These are phyloP conservation scores for Ampelocalamus luodianensis DNA, from an alignment of 176 grass and related monocot species.

Conservation along the genomic window DNA sequence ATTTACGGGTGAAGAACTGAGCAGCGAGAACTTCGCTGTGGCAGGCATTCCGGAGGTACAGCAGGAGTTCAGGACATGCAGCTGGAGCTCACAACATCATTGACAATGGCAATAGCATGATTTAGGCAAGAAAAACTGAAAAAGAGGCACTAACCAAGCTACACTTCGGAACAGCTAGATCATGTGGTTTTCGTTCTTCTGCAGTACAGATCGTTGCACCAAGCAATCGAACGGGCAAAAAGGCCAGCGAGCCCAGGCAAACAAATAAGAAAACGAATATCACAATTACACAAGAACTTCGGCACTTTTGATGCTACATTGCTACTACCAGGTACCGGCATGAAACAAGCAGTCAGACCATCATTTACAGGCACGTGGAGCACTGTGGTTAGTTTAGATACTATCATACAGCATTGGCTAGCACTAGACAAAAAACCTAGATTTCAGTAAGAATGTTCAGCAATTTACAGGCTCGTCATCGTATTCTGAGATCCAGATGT, in stretches of 20 bases:
- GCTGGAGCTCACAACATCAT: background rate
- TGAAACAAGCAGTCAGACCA: conserved; percentile 23
- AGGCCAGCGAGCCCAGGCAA: background rate
- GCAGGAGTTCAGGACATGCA: no score
- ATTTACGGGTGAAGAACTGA: background rate
- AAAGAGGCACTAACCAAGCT: background rate
- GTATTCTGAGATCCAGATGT: background rate
- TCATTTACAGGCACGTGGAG: conserved; percentile 33
- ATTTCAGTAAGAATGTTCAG: background rate
- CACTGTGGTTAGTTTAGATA: conserved; percentile 3
- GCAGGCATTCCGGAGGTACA: background rate
- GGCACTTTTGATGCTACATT: background rate
- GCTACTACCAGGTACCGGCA: background rate
- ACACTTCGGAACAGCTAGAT: no score
- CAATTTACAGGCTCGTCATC: conserved; percentile 23
- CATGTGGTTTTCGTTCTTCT: background rate
- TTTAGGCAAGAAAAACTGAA: background rate
- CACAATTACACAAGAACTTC: background rate
- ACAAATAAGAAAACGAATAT: background rate
- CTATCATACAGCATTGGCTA: conserved; percentile 38
- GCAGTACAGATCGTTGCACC: background rate
- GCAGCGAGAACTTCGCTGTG: background rate
- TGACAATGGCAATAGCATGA: background rate
- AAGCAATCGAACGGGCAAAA: background rate
- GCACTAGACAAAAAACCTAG: conserved; percentile 3